Percentiles rank a stretch among this genome's conserved stretches.
phyloP scores from a whole-genome alignment of 2,329 filamentous ascomycete genomes.

The Zymoseptoria passerinii region DNA sequence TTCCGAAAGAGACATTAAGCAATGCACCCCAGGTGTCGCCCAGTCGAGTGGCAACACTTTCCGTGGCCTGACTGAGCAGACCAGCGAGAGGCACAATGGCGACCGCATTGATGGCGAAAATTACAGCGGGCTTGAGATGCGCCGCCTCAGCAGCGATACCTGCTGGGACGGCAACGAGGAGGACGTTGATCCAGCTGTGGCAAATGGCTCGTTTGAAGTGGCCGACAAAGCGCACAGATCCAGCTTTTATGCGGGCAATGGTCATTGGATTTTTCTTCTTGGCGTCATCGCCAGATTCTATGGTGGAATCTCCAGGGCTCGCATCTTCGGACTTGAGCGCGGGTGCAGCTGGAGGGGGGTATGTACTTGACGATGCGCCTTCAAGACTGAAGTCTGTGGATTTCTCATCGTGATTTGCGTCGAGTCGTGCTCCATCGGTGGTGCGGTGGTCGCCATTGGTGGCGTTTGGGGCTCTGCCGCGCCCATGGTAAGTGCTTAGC shows the following conservation, averaged over 20 bases:
- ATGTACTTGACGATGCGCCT: constrained; percentile 15
- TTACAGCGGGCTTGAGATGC: constrained; percentile 33
- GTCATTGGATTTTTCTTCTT: constrained; percentile 38
- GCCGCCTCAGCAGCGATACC: constrained; percentile 57
- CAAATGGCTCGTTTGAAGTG: constrained; percentile 52
- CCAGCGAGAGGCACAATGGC: constrained; percentile 45
- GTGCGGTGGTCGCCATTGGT: constrained; percentile 10
- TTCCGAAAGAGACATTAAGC: constrained; percentile 46
- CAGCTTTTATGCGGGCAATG: constrained; percentile 41
- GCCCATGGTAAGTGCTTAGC: constrained; percentile 22
- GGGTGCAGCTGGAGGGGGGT: constrained; percentile 31
- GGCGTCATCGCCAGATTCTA: constrained; percentile 32
- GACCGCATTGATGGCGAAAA: constrained; percentile 46
- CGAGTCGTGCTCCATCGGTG: constrained; percentile 15
- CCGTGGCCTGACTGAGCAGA: constrained; percentile 42
- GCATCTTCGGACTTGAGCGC: constrained; percentile 41
- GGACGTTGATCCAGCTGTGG: constrained; percentile 69
- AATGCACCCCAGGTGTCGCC: constrained; percentile 44
- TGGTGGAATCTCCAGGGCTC: constrained; percentile 46
- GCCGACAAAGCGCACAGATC: constrained; percentile 45
- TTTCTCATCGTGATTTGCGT: constrained; percentile 18
- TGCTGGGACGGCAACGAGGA: constrained; percentile 69
- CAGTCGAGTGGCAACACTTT: constrained; percentile 40
- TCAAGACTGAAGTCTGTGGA: constrained; percentile 17
- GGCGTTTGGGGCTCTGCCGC: constrained; percentile 14